Conservation (phyloP, 768 basidiomycete genomes). For the Lentinula raphanica region DNA sequence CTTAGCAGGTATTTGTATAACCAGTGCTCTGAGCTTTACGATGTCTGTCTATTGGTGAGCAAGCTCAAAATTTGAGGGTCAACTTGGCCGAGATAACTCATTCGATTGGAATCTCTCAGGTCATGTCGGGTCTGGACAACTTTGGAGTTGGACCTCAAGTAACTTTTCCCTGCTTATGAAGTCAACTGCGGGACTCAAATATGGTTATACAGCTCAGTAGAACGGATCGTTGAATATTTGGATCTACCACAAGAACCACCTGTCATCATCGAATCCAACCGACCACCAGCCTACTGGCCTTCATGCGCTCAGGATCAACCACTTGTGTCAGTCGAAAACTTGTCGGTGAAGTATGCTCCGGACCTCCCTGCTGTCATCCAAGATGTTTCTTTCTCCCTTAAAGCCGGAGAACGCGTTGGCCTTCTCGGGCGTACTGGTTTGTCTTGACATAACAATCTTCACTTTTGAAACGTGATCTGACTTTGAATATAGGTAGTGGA, state of each 20-base stretch:
- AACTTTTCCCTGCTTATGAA: constrained; percentile 20
- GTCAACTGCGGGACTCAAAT: not conserved
- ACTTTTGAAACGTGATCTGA: constrained; percentile 12
- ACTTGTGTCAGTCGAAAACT: constrained; percentile 65
- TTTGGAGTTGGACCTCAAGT: constrained; percentile 76
- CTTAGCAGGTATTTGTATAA: constrained; percentile 68
- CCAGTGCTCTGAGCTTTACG: constrained; percentile 57
- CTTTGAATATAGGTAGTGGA: constrained; percentile 47
- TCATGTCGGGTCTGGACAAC: constrained; percentile 48
- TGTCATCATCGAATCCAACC: constrained; percentile 61
- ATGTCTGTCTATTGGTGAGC: constrained; percentile 40
- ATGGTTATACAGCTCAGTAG: constrained; percentile 60
- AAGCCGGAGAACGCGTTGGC: constrained; percentile 70
- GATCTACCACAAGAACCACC: constrained; percentile 86
- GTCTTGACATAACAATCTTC: constrained; percentile 1
- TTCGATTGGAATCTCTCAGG: not conserved
- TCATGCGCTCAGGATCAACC: constrained; percentile 56
- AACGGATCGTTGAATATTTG: constrained; percentile 88
- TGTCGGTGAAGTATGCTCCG: constrained; percentile 78
- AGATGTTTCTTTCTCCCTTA: constrained; percentile 66
- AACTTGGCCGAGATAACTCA: no score
- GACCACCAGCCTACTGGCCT: constrained; percentile 92
- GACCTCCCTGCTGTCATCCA: constrained; percentile 80
- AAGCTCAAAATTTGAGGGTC: no score
- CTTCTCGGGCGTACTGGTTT: constrained; percentile 72